A percentile compares a stretch with the other conserved stretches of the same genome.
Evolutionary conservation across 2,329 filamentous ascomycete genomes (phyloP).

Genomic region (Pseudogymnoascus sp.): DNA sequence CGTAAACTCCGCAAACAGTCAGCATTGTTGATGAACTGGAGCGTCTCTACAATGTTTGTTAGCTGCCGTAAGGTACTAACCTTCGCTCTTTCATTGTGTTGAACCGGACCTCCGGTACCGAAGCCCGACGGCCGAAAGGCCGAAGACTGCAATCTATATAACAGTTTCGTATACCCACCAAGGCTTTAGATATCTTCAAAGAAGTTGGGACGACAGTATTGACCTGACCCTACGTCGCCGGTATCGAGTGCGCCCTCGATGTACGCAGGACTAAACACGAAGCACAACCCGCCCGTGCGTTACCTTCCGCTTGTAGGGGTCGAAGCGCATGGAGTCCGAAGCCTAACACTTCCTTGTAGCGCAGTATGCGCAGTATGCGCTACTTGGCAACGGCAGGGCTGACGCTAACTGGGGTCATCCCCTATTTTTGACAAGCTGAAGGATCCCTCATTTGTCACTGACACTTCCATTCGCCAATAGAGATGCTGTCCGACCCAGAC

Average conservation of each 20-base stretch:
- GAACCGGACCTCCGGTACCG: not conserved
- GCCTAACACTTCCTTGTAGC: too few species aligned
- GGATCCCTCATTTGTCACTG: not conserved
- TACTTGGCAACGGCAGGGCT: not conserved
- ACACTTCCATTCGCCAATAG: not conserved
- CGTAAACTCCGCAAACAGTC: not conserved
- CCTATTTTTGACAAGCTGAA: not conserved
- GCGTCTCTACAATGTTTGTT: not conserved
- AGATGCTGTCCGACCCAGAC: not conserved
- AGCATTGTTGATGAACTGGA: not conserved
- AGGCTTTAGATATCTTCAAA: too few species aligned
- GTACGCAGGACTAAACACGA: too few species aligned
- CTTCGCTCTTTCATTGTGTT: not conserved
- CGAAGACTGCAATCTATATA: not conserved
- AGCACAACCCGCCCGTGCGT: not conserved
- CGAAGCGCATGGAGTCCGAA: not conserved
- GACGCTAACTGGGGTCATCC: not conserved
- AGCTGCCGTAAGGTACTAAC: not conserved
- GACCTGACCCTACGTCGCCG: too few species aligned
- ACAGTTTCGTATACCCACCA: too few species aligned
- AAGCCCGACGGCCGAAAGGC: not conserved
- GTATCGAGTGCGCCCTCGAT: too few species aligned
- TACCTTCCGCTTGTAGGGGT: not conserved
- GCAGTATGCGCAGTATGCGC: not conserved
- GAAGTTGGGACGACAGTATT: too few species aligned